phyloP scores from a whole-genome alignment of 1,139 yeast genomes.

The Yamadazyma atmosphaerica region DNA sequence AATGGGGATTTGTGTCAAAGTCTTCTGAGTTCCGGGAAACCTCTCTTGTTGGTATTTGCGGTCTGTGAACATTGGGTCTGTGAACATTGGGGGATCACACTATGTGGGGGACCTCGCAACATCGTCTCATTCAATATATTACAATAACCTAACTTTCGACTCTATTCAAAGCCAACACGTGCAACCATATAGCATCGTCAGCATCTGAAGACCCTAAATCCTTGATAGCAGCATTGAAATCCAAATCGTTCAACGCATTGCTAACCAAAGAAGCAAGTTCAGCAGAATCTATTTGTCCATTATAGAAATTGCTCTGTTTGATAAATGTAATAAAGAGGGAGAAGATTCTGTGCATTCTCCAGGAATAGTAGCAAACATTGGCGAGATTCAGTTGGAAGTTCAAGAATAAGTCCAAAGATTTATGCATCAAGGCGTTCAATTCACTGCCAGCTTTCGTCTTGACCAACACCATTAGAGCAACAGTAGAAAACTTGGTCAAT shows the following conservation, averaged over 20 bases:
- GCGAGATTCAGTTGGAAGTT: constrained; percentile 4
- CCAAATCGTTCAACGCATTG: constrained; percentile 1
- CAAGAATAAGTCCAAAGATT: constrained; percentile 1
- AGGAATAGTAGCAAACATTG: constrained; percentile 5
- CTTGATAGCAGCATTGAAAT: constrained; percentile 3
- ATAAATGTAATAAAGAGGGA: neutral
- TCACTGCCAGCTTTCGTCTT: constrained; percentile 1
- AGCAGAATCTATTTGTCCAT: neutral
- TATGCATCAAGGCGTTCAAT: neutral
- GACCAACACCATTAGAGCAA: constrained; percentile 2
- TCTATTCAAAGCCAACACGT: constrained; percentile 3
- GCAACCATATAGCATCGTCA: constrained; percentile 7
- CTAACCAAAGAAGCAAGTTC: neutral
- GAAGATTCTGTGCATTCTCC: constrained; percentile 8
- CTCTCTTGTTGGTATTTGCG: neutral
- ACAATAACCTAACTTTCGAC: too few relatives aligned
- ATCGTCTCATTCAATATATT: too few relatives aligned
- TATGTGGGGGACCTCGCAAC: too few relatives aligned
- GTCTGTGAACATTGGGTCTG: too few relatives aligned
- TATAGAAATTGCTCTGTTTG: neutral
- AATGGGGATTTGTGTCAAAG: neutral
- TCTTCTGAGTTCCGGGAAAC: neutral
- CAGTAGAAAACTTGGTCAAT: constrained; percentile 1
- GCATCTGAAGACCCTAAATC: constrained; percentile 1
- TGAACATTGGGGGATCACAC: neutral